phyloP scores from a whole-genome alignment of 2,329 filamentous ascomycete genomes.

The Apiospora aurea region DNA sequence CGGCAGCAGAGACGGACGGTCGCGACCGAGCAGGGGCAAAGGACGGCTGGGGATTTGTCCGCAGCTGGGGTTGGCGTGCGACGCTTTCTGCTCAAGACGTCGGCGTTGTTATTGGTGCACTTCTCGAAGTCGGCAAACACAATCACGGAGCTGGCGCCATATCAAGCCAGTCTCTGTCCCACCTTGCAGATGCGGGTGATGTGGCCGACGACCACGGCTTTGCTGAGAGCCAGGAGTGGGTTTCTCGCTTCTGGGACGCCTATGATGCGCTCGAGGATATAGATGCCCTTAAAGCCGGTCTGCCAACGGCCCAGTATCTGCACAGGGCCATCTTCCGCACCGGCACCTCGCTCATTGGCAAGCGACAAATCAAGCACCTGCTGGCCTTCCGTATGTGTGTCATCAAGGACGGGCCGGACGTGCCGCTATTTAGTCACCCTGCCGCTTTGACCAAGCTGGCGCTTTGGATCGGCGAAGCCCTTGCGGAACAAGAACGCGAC shows the following conservation, averaged over 20 bases:
- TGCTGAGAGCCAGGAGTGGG: constrained; percentile 68
- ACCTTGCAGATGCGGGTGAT: constrained; percentile 34
- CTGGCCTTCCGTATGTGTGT: constrained; percentile 94
- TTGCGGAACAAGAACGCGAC: constrained; percentile 87
- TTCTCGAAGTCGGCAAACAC: constrained; percentile 86
- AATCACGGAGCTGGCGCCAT: constrained; percentile 33
- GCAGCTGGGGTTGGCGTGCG: constrained; percentile 97
- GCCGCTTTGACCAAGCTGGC: constrained; percentile 93
- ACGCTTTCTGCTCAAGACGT: constrained; percentile 94
- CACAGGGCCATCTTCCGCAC: constrained; percentile 93
- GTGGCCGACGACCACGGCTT: constrained; percentile 52
- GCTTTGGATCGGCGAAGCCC: constrained; percentile 91
- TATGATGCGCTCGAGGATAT: constrained; percentile 78
- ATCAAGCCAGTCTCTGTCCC: constrained; percentile 38
- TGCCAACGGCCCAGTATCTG: constrained; percentile 86
- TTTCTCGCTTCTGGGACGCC: constrained; percentile 73
- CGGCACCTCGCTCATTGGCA: constrained; percentile 88
- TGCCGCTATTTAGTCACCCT: constrained; percentile 89
- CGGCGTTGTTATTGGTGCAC: constrained; percentile 88
- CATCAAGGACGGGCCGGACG: constrained; percentile 93
- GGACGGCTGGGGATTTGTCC: constrained; percentile 96
- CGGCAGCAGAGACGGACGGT: constrained; percentile 75
- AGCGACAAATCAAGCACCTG: constrained; percentile 91
- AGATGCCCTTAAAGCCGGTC: constrained; percentile 75
- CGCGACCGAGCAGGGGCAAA: constrained; percentile 75